Percentiles rank a stretch among this genome's conserved stretches.
phyloP scores from a whole-genome alignment of 805 yeast genomes.

The Myxozyma udenii region DNA sequence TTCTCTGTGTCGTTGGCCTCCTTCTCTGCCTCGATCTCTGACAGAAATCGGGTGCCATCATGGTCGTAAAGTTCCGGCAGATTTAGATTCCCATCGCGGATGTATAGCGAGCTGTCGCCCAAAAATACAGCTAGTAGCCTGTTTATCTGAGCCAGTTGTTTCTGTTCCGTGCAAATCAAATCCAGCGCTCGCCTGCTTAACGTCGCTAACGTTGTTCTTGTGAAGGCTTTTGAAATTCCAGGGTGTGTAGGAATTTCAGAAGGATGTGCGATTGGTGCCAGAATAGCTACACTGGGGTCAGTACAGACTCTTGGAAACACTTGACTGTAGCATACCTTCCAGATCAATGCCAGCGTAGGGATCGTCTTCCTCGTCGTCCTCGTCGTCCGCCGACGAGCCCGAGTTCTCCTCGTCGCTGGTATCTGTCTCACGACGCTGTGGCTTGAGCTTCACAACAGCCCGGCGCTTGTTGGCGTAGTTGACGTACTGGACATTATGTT shows the following conservation, averaged over 20 bases:
- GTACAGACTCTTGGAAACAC: conserved; percentile 14
- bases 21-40: conserved; percentile 1
- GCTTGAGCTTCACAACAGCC: conserved; percentile 37
- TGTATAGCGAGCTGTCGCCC: conserved; percentile 78
- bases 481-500: conserved; percentile 21
- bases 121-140: conserved; percentile 72
- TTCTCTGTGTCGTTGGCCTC: conserved; percentile 3
- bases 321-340: conserved; percentile 34
- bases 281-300: conserved; percentile 42
- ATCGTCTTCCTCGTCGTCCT: conserved; percentile 42
- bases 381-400: conserved; percentile 34
- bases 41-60: conserved; percentile 32
- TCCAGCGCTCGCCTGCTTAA: conserved; percentile 73
- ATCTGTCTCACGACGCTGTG: conserved; percentile 29
- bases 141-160: conserved; percentile 65
- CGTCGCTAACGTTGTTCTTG: conserved; percentile 51
- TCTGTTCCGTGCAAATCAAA: conserved; percentile 76
- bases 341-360: conserved; percentile 52
- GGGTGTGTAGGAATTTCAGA: conserved; percentile 72
- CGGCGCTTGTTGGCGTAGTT: conserved; percentile 39
- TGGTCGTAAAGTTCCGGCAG: conserved; percentile 68
- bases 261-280: conserved; percentile 79
- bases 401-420: conserved; percentile 34
- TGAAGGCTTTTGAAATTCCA: conserved; percentile 64
- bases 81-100: conserved; percentile 61